Conservation (phyloP, 2,329 filamentous ascomycete species). For the Trichoderma sp. region DNA sequence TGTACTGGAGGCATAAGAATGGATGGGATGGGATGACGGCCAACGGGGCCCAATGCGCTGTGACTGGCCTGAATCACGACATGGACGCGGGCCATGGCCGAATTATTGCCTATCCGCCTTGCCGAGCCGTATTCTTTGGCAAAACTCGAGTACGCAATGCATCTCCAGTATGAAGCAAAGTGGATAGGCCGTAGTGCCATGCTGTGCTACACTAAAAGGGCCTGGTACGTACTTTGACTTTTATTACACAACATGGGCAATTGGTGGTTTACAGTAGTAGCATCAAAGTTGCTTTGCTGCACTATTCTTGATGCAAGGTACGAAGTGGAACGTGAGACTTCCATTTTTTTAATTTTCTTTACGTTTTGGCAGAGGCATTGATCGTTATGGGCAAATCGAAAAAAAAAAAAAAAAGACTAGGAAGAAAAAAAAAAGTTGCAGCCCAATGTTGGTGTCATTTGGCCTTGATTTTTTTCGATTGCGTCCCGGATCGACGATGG, state of each 20-base stretch:
- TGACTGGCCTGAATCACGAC: neutral
- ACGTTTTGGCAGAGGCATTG: neutral
- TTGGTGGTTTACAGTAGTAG: neutral
- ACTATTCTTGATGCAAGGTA: neutral
- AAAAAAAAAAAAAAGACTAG: too few relatives aligned
- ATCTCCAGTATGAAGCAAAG: neutral
- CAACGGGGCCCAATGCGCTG: neutral
- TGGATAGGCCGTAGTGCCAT: neutral
- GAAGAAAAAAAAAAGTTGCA: neutral
- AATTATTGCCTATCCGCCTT: neutral
- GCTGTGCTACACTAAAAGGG: neutral
- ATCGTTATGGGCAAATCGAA: neutral
- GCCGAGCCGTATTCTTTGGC: neutral
- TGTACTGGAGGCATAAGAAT: neutral
- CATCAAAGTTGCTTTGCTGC: neutral
- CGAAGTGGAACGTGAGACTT: neutral
- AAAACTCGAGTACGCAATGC: neutral
- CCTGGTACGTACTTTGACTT: neutral
- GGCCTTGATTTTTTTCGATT: neutral
- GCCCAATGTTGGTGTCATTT: neutral
- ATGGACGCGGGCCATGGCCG: neutral
- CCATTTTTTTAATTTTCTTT: neutral
- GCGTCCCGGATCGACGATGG: conserved; percentile 9
- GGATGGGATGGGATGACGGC: neutral
- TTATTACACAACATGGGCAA: too few relatives aligned